These are phyloP conservation scores for Roridomyces roridus DNA, from an alignment of 768 basidiomycete genomes.

Conservation along the genomic window DNA sequence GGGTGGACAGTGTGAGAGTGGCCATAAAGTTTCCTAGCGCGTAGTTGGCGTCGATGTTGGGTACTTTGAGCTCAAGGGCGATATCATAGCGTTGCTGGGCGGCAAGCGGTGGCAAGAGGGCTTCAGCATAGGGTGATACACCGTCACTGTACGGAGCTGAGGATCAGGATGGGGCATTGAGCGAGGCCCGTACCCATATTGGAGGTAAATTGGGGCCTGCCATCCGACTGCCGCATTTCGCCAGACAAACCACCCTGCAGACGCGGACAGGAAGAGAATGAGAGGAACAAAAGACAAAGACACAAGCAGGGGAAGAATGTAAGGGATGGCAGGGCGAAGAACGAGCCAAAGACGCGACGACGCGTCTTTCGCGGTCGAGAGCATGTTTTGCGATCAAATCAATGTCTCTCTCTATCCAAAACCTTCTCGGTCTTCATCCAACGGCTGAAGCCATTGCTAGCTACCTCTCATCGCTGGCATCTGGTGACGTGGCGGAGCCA, in stretches of 20 bases:
- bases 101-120: slow-evolving; percentile 56
- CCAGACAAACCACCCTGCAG: slow-evolving; percentile 81
- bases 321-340: slow-evolving; percentile 52
- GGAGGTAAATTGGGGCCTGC: slow-evolving; percentile 71
- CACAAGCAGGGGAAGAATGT: slow-evolving; percentile 69
- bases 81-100: slow-evolving; percentile 78
- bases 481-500: slow-evolving; percentile 41
- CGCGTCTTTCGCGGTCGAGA: not conserved
- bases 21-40: slow-evolving; percentile 89
- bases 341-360: slow-evolving; percentile 24
- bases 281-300: slow-evolving; percentile 69
- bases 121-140: slow-evolving; percentile 64
- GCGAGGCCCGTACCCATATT: slow-evolving; percentile 71
- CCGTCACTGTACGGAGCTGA: slow-evolving; percentile 57
- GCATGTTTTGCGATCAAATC: not conserved
- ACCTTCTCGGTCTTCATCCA: slow-evolving; percentile 60
- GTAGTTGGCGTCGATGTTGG: slow-evolving; percentile 69
- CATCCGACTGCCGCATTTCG: slow-evolving; percentile 72
- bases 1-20: slow-evolving; percentile 61
- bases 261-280: slow-evolving; percentile 61
- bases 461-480: slow-evolving; percentile 47
- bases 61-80: slow-evolving; percentile 68
- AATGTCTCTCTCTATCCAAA: slow-evolving; percentile 23
- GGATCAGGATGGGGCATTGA: not conserved
- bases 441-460: slow-evolving; percentile 48